Evolutionary conservation across 257 asterid genomes (phyloP).

Genomic region (Eucommia ulmoides): DNA sequence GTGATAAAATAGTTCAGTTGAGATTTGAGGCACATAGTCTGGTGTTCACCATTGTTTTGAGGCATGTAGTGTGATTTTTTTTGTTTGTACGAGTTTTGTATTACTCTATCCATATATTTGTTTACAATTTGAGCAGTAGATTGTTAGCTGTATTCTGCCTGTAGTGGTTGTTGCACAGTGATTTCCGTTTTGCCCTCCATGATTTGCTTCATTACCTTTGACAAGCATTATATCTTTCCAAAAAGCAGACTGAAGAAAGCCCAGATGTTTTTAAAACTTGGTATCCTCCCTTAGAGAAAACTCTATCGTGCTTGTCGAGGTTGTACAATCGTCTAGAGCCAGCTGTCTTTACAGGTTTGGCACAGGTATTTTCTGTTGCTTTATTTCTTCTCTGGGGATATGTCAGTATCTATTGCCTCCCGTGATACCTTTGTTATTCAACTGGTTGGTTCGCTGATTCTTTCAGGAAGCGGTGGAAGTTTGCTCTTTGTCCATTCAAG

Average conservation of each 20-base stretch:
- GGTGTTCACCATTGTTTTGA: too few relatives aligned
- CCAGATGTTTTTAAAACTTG: conserved; percentile 63
- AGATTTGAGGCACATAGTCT: too few relatives aligned
- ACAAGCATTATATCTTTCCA: conserved; percentile 11
- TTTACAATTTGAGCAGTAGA: too few relatives aligned
- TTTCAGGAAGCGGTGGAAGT: conserved; percentile 93
- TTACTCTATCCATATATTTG: too few relatives aligned
- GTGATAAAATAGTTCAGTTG: too few relatives aligned
- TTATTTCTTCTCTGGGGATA: background rate
- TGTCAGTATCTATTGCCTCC: background rate
- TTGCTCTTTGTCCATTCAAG: conserved; percentile 89
- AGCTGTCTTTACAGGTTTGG: conserved; percentile 91
- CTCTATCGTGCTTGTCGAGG: conserved; percentile 88
- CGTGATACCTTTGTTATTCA: background rate
- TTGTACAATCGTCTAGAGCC: conserved; percentile 77
- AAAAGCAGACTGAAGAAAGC: conserved; percentile 56
- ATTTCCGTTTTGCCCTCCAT: too few relatives aligned
- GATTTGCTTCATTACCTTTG: too few relatives aligned
- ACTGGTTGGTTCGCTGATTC: background rate
- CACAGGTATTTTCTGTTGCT: conserved; percentile 52
- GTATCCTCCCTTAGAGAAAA: conserved; percentile 98
- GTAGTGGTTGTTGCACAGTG: too few relatives aligned
- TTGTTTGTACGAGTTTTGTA: too few relatives aligned
- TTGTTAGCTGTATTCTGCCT: too few relatives aligned
- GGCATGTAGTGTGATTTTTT: too few relatives aligned